Conservation (phyloP, 2,329 filamentous ascomycete species). For the Tricladium varicosporioides region DNA sequence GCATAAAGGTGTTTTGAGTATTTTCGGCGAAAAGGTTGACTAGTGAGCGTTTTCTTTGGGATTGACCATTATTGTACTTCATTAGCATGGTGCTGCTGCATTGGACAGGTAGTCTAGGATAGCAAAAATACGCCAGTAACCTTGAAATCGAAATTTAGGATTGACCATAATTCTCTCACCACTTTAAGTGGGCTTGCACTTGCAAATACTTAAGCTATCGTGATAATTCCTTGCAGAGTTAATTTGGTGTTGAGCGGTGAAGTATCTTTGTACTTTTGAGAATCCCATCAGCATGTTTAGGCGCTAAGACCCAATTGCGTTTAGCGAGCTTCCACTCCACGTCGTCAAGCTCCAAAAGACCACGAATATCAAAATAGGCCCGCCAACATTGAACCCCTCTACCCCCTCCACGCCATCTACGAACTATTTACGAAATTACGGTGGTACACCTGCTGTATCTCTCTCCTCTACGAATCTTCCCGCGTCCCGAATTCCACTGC, state of each 20-base stretch:
- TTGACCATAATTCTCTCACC: background rate
- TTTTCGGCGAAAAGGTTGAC: constrained; percentile 14
- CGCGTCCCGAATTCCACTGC: background rate
- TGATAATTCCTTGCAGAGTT: too few relatives aligned
- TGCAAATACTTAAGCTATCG: too few relatives aligned
- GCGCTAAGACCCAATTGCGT: constrained; percentile 8
- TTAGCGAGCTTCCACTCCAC: constrained; percentile 11
- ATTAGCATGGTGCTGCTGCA: background rate
- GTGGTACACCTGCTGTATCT: background rate
- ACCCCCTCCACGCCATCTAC: background rate
- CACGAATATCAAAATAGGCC: constrained; percentile 22
- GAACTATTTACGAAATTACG: background rate
- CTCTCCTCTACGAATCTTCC: background rate
- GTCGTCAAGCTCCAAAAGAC: constrained; percentile 21
- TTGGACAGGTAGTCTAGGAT: constrained; percentile 2
- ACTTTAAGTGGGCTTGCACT: too few relatives aligned
- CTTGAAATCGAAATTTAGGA: background rate
- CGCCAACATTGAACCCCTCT: background rate
- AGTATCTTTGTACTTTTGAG: background rate
- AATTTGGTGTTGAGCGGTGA: background rate
- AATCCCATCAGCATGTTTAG: background rate
- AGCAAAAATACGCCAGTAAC: background rate
- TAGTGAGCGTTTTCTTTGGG: constrained; percentile 15
- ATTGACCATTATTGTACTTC: background rate
- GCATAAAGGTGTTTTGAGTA: constrained; percentile 18